Conservation (phyloP, 257 asterid genomes). For the Coffea canephora region DNA sequence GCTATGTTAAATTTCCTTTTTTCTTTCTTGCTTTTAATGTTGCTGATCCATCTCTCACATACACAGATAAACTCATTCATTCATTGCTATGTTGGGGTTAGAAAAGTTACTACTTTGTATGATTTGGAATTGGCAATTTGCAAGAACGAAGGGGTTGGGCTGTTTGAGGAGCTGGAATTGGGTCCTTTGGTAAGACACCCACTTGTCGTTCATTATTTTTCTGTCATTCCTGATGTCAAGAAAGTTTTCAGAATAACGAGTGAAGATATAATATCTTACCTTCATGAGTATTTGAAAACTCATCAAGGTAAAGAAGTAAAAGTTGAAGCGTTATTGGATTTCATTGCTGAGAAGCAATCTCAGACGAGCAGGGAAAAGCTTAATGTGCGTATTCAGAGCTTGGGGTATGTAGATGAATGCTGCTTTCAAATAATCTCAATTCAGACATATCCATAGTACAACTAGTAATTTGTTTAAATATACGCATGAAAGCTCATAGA, state of each 20-base stretch:
- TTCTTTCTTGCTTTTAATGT: not conserved
- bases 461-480: not conserved
- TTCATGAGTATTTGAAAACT: conserved; percentile 57
- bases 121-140: conserved; percentile 84
- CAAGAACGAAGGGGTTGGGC: conserved; percentile 68
- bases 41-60: not conserved
- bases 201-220: conserved; percentile 67
- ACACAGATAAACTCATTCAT: conserved; percentile 74
- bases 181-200: conserved; percentile 90
- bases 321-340: conserved; percentile 59
- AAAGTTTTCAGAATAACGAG: conserved; percentile 64
- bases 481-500: not conserved
- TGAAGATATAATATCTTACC: conserved; percentile 60
- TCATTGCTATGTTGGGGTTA: conserved; percentile 87
- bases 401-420: conserved; percentile 54
- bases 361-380: conserved; percentile 59
- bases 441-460: not conserved
- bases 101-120: conserved; percentile 68
- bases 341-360: conserved; percentile 57
- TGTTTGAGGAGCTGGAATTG: conserved; percentile 82
- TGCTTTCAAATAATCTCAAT: conserved; percentile 5
- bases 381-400: conserved; percentile 67
- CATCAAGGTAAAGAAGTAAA: conserved; percentile 39
- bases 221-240: conserved; percentile 50
- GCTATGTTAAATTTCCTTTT: not conserved